Base-by-base conservation (phyloP, 2,329 filamentous ascomycete species). In the Phoma sp. region DNA sequence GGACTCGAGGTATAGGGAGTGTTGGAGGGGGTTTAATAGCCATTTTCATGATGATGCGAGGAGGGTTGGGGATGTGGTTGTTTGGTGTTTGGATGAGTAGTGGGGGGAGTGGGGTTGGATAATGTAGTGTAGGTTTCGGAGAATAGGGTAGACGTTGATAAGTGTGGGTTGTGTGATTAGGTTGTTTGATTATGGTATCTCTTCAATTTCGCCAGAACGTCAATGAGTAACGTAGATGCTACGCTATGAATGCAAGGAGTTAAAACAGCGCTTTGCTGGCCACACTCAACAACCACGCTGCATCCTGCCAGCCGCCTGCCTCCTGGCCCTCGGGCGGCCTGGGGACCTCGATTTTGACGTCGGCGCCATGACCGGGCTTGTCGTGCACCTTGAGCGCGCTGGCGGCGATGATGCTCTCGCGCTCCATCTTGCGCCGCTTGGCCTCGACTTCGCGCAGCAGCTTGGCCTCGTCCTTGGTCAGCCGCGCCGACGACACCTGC, bases 1-100 rank as follows among this genome's bases (percentile, higher is more conserved):
- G 0, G 51, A 67, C 44, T 82, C 76, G 22, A 72, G 72, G 27
- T 88, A 88, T 66, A 71, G 62, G 27, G 82, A 86, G 71, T 87
- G 84, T 64, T 83, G 79, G 78, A 77, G 84, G 43, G 81, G 82
- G 4, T 86, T 82, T 69, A 88, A 88, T 64, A 83, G 80, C 29
- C 81, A 82, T 55, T 86, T 80, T 74, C 85, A 87, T 67, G 86
- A 88, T 62, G 86, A 88, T 69, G 78, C 75, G 77, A 79, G 86
- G 51, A 77, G 86, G 47, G 74, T 73, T 22, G 86, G 86, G n/a
- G 85, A 88, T 71, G 80, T 88, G 29, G 69, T 88, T 18, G 83
- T 86, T 24, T 88, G 83, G 83, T 85, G 75, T 61, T 48, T 69
- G 59, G 66, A 66, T 38, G 58, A 55, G 33, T 55, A 27, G 41